These are phyloP conservation scores for Metarhizium robertsii DNA, from an alignment of 2,329 filamentous ascomycete genomes.

Conservation along the genomic window DNA sequence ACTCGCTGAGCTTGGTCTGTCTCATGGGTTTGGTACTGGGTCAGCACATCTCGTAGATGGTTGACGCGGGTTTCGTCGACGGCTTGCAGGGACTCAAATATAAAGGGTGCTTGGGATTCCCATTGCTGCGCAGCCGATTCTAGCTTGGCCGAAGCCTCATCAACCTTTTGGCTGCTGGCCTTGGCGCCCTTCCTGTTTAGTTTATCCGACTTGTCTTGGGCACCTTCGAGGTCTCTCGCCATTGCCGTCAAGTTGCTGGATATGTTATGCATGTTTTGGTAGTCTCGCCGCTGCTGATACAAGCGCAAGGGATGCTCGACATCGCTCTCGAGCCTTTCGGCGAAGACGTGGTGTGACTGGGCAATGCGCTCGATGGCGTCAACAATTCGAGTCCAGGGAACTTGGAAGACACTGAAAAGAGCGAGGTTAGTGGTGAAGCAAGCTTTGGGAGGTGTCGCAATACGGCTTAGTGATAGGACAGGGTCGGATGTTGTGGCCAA, in stretches of 20 bases:
- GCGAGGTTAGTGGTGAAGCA: slow-evolving; percentile 8
- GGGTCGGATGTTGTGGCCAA: background rate
- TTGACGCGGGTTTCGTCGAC: slow-evolving; percentile 85
- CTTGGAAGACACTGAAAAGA: slow-evolving; percentile 67
- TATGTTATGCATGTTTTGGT: slow-evolving; percentile 72
- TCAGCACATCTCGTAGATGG: slow-evolving; percentile 81
- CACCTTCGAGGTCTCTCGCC: slow-evolving; percentile 76
- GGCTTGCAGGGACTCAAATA: slow-evolving; percentile 87
- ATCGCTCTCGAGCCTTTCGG: slow-evolving; percentile 75
- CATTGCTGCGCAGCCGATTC: slow-evolving; percentile 77
- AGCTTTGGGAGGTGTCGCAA: background rate
- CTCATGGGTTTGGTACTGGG: slow-evolving; percentile 88
- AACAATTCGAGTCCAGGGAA: slow-evolving; percentile 83
- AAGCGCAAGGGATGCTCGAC: slow-evolving; percentile 75
- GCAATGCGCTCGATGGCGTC: slow-evolving; percentile 72
- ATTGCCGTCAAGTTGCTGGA: slow-evolving; percentile 71
- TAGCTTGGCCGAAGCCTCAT: slow-evolving; percentile 61
- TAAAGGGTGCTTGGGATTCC: slow-evolving; percentile 89
- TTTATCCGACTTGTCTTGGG: slow-evolving; percentile 80
- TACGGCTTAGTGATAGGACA: background rate
- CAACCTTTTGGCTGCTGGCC: slow-evolving; percentile 68
- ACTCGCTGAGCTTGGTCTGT: slow-evolving; percentile 75
- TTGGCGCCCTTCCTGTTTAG: slow-evolving; percentile 69
- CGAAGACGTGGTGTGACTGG: slow-evolving; percentile 71
- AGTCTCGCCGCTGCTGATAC: slow-evolving; percentile 66